Conservation (phyloP, 768 basidiomycete genomes). For the Suillus lakei region DNA sequence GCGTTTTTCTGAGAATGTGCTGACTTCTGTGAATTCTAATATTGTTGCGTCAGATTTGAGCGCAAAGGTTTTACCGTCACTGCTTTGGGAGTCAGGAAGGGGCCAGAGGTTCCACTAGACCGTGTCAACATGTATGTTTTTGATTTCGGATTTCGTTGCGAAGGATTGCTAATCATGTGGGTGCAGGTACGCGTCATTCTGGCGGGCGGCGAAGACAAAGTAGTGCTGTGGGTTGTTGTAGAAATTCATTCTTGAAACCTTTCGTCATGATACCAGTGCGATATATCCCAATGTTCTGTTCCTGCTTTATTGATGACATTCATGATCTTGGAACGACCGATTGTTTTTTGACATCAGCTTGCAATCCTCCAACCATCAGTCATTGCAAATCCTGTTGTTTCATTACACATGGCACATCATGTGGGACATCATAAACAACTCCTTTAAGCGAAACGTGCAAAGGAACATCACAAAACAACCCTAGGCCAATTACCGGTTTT, state of each 20-base stretch:
- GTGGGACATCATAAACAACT: background rate
- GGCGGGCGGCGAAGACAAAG: constrained; percentile 29
- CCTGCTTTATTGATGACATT: background rate
- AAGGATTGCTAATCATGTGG: background rate
- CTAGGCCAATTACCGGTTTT: too few species aligned
- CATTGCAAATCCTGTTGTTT: background rate
- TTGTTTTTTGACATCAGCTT: background rate
- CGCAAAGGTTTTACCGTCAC: constrained; percentile 57
- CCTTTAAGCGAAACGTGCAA: background rate
- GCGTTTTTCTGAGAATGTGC: constrained; percentile 9
- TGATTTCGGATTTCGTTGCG: background rate
- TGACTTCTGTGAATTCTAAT: background rate
- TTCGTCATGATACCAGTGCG: background rate
- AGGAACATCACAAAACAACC: too few species aligned
- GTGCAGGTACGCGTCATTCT: constrained; percentile 37
- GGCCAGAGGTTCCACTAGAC: constrained; percentile 56
- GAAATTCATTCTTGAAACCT: background rate
- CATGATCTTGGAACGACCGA: background rate
- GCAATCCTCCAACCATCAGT: background rate
- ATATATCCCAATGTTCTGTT: background rate
- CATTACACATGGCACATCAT: background rate
- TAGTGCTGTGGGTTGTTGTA: background rate
- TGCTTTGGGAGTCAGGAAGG: constrained; percentile 56
- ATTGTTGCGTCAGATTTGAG: constrained; percentile 44
- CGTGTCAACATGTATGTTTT: constrained; percentile 68